These are phyloP conservation scores for Suhomyces kunorum DNA, from an alignment of 1,139 yeast genomes.

Conservation along the genomic window DNA sequence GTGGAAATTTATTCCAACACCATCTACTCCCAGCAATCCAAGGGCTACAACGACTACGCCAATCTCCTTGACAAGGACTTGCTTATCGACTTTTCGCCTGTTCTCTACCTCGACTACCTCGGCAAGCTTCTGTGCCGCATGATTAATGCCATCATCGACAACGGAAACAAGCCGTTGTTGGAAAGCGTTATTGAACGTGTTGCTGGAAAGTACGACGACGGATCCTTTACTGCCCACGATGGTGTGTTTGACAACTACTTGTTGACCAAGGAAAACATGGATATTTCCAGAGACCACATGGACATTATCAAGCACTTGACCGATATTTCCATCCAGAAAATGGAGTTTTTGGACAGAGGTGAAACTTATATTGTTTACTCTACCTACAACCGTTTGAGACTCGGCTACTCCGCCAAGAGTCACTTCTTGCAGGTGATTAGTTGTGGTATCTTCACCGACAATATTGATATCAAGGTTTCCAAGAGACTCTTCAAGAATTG, in stretches of 20 bases:
- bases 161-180: conserved; percentile 28
- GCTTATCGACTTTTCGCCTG: conserved; percentile 38
- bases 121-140: conserved; percentile 42
- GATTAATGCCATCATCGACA: conserved; percentile 31
- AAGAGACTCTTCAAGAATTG: conserved; percentile 39
- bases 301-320: conserved; percentile 33
- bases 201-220: conserved; percentile 25
- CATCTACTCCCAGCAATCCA: conserved; percentile 21
- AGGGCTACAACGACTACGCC: conserved; percentile 23
- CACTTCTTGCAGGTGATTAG: conserved; percentile 44
- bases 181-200: conserved; percentile 32
- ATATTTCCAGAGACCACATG: conserved; percentile 14
- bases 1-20: conserved; percentile 38
- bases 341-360: conserved; percentile 48
- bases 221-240: conserved; percentile 8
- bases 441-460: conserved; percentile 46
- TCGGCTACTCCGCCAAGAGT: conserved; percentile 45
- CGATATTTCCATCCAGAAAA: conserved; percentile 39
- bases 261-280: conserved; percentile 14
- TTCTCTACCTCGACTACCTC: conserved; percentile 47
- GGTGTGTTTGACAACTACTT: conserved; percentile 8
- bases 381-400: conserved; percentile 38
- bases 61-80: conserved; percentile 33
- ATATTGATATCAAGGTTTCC: conserved; percentile 36
- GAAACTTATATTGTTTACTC: conserved; percentile 49